A percentile compares a stretch with the other conserved stretches of the same genome.
These are phyloP conservation scores for Sclerospora graminicola DNA, from an alignment of 352 stramenopile genomes.

Conservation along the genomic window DNA sequence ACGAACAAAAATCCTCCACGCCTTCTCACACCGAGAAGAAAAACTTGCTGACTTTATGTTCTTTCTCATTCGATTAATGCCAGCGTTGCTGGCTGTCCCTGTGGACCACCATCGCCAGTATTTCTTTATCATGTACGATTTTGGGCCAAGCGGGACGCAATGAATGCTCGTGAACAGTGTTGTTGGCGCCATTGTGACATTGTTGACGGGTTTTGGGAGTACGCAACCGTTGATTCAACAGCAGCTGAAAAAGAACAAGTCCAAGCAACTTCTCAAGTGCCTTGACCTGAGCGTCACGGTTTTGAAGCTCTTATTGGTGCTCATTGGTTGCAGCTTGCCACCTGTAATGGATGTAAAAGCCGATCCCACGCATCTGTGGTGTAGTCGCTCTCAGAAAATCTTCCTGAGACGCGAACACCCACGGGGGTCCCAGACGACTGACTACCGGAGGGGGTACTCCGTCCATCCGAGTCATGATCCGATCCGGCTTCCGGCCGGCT, in stretches of 20 bases:
- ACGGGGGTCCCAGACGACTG: too few relatives aligned
- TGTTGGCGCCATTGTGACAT: constrained; percentile 58
- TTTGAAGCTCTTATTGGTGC: too few relatives aligned
- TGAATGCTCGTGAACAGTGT: constrained; percentile 77
- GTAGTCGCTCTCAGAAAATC: too few relatives aligned
- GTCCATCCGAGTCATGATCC: too few relatives aligned
- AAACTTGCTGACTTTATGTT: constrained; percentile 51
- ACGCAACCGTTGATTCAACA: constrained; percentile 51
- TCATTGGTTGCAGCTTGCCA: constrained; percentile 61
- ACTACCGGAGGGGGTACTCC: too few relatives aligned
- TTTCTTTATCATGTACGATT: constrained; percentile 64
- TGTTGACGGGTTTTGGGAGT: constrained; percentile 46
- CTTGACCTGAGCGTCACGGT: constrained; percentile 63
- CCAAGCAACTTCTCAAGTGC: constrained; percentile 62
- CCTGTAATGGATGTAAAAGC: constrained; percentile 52
- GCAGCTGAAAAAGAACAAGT: constrained; percentile 62
- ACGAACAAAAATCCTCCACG: constrained; percentile 77
- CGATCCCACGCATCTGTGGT: constrained; percentile 15
- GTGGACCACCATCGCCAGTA: constrained; percentile 61
- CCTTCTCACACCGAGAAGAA: constrained; percentile 51
- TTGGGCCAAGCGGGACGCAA: constrained; percentile 66
- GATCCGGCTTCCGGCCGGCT: too few relatives aligned
- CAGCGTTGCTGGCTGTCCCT: too few relatives aligned
- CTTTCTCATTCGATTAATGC: too few relatives aligned
- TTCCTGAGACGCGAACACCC: too few relatives aligned